These are phyloP conservation scores for Alternaria rosae DNA, from an alignment of 2,329 filamentous ascomycete species.

Conservation along the genomic window DNA sequence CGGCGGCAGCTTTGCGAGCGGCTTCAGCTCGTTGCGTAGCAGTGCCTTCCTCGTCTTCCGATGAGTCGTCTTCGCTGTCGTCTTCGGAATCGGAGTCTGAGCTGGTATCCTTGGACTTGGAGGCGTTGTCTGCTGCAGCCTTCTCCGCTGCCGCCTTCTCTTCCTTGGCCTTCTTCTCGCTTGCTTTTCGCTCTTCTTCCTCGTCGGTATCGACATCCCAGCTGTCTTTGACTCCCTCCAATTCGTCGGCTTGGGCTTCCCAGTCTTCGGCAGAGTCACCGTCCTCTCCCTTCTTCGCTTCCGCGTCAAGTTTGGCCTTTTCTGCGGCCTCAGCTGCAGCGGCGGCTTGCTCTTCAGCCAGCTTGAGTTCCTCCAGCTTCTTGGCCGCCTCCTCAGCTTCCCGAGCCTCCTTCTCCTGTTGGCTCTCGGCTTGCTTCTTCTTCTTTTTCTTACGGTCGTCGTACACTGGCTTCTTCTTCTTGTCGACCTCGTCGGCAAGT, in stretches of 20 bases:
- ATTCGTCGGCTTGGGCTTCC: constrained; percentile 79
- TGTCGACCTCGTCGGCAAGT: constrained; percentile 65
- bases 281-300: constrained; percentile 68
- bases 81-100: constrained; percentile 52
- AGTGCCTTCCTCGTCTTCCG: constrained; percentile 76
- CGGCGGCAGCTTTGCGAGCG: constrained; percentile 85
- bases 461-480: constrained; percentile 80
- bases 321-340: constrained; percentile 80
- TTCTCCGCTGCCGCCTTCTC: constrained; percentile 40
- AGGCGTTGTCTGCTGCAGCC: constrained; percentile 35
- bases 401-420: constrained; percentile 53
- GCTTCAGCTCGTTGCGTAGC: constrained; percentile 76
- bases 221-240: constrained; percentile 86
- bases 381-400: constrained; percentile 64
- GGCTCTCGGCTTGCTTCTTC: constrained; percentile 68
- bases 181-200: constrained; percentile 61
- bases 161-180: constrained; percentile 32
- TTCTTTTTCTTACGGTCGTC: constrained; percentile 84
- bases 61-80: constrained; percentile 64
- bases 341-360: constrained; percentile 72
- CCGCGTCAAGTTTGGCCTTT: constrained; percentile 60
- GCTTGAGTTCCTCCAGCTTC: constrained; percentile 62
- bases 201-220: constrained; percentile 90
- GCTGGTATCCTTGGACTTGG: constrained; percentile 24
- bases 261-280: constrained; percentile 78